These are phyloP conservation scores for Volvox africanus DNA, from an alignment of 139 green algal genomes.

Conservation along the genomic window DNA sequence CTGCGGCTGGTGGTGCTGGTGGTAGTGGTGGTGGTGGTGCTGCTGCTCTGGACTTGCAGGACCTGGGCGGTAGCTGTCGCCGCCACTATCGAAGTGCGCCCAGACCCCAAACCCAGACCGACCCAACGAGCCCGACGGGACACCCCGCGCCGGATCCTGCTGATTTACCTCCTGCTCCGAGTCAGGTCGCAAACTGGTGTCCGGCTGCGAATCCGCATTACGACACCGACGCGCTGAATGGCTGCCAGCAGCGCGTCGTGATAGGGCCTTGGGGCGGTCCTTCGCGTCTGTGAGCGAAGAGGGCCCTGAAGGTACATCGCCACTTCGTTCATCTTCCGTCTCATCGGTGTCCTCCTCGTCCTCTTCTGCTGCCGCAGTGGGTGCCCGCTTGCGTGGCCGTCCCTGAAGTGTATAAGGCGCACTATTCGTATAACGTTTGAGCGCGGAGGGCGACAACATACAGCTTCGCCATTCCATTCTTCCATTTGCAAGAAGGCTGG, in stretches of 20 bases:
- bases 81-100: neutral
- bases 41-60: neutral
- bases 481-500: too few relatives aligned
- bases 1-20: neutral
- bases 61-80: neutral
- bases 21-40: neutral
- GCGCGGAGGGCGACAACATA: too few relatives aligned
- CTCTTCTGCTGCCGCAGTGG: neutral
- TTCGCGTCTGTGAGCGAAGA: neutral
- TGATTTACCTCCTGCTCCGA: neutral
- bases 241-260: neutral
- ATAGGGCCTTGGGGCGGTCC: too few relatives aligned
- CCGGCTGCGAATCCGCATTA: neutral
- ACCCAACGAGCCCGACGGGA: too few relatives aligned
- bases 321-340: neutral
- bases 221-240: neutral
- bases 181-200: neutral
- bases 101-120: too few relatives aligned
- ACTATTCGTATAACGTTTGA: too few relatives aligned
- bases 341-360: neutral
- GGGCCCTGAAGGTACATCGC: neutral
- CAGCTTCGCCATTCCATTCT: too few relatives aligned
- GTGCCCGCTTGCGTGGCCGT: neutral
- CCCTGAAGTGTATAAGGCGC: neutral
- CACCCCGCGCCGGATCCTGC: too few relatives aligned